A percentile compares a stretch with the other conserved stretches of the same genome.
These are phyloP conservation scores for Anaeromyces robustus DNA, from an alignment of 192 early-diverging fungal species.

Conservation along the genomic window DNA sequence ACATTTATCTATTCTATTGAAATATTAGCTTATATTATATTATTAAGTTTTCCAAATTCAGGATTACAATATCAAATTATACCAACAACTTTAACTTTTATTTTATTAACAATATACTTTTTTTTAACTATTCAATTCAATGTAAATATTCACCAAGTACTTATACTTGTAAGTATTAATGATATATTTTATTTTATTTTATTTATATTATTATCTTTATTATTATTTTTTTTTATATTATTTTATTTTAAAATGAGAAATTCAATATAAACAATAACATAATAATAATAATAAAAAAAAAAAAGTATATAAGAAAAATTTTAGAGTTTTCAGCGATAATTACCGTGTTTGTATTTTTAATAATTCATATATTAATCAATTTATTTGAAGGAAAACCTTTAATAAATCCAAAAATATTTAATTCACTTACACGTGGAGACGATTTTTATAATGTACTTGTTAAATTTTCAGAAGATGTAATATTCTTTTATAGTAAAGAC, in stretches of 20 bases:
- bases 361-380: background rate
- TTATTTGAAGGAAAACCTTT: background rate
- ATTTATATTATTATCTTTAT: too few relatives aligned
- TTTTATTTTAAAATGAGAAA: too few relatives aligned
- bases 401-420: background rate
- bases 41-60: background rate
- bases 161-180: background rate
- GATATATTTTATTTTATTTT: background rate
- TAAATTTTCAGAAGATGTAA: background rate
- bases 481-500: background rate
- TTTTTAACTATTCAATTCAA: background rate
- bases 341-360: background rate
- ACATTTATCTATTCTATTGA: background rate
- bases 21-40: background rate
- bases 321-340: background rate
- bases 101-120: background rate
- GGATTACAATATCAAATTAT: background rate
- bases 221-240: too few relatives aligned
- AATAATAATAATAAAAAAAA: background rate
- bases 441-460: background rate
- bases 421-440: background rate
- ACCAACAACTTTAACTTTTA: background rate
- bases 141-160: background rate
- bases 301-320: background rate
- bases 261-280: too few relatives aligned